These are phyloP conservation scores for Auriscalpium microsporum DNA, from an alignment of 768 basidiomycete species.

Conservation along the genomic window DNA sequence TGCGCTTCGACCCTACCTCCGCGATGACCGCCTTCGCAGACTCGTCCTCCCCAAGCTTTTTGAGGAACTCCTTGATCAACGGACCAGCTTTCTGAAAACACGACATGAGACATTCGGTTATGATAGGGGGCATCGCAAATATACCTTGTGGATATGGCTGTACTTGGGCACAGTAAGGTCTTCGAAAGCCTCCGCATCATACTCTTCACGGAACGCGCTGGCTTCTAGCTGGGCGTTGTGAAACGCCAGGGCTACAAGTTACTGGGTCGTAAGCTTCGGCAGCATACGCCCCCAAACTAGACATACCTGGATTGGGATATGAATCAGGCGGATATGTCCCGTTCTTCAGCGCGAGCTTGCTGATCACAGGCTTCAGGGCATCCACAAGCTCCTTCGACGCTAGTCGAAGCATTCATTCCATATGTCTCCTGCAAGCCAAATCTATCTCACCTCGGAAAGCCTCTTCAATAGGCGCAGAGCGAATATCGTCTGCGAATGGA, in stretches of 20 bases:
- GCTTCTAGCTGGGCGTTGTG: constrained; percentile 90
- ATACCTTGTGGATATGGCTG: constrained; percentile 72
- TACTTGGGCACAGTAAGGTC: constrained; percentile 77
- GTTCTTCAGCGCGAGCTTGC: constrained; percentile 69
- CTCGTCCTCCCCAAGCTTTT: constrained; percentile 50
- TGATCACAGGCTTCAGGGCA: constrained; percentile 64
- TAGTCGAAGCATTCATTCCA: constrained; percentile 21
- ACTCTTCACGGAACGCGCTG: constrained; percentile 86
- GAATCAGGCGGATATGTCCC: constrained; percentile 83
- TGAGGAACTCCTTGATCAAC: constrained; percentile 66
- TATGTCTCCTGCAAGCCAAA: neutral
- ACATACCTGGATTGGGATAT: constrained; percentile 81
- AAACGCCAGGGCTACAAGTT: constrained; percentile 60
- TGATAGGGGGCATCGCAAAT: constrained; percentile 8
- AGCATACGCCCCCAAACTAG: neutral
- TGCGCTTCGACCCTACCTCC: constrained; percentile 56
- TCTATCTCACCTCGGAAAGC: constrained; percentile 47
- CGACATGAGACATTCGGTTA: constrained; percentile 1
- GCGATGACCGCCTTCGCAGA: constrained; percentile 46
- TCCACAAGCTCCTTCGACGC: constrained; percentile 63
- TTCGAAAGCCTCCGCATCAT: constrained; percentile 65
- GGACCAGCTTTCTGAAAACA: constrained; percentile 37
- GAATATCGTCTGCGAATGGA: constrained; percentile 94
- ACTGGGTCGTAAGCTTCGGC: constrained; percentile 1
- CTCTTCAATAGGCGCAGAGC: constrained; percentile 62